Evolutionary conservation across 2,329 filamentous ascomycete genomes (phyloP).

Genomic region (Hymenoscyphus linearis): DNA sequence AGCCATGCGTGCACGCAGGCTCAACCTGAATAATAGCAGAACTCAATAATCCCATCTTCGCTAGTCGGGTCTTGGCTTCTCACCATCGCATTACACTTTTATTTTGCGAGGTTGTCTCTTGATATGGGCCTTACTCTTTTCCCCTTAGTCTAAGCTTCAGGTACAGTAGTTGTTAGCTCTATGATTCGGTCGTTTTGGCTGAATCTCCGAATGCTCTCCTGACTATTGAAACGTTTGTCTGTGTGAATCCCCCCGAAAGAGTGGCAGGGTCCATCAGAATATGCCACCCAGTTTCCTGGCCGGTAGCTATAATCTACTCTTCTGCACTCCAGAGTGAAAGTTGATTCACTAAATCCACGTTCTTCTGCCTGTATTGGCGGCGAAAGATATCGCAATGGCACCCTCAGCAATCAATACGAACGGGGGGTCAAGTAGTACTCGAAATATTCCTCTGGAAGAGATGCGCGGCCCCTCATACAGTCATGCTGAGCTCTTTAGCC

Average conservation of each 20-base stretch:
- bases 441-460: background rate
- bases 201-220: background rate
- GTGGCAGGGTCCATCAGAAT: background rate
- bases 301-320: background rate
- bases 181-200: background rate
- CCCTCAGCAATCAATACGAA: slow-evolving; percentile 8
- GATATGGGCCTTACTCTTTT: background rate
- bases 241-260: background rate
- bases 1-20: no score
- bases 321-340: background rate
- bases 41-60: background rate
- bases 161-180: background rate
- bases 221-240: background rate
- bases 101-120: background rate
- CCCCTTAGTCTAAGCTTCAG: background rate
- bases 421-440: slow-evolving; percentile 6
- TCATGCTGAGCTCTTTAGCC: slow-evolving; percentile 7
- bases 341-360: background rate
- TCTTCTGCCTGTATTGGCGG: background rate
- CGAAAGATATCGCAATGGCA: background rate
- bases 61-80: background rate
- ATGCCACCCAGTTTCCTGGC: background rate
- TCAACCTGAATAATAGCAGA: background rate
- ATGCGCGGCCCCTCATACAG: slow-evolving; percentile 4
- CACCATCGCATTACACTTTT: background rate